Conservation (phyloP, 306 rosid species). For the Adenanthera pavonina region DNA sequence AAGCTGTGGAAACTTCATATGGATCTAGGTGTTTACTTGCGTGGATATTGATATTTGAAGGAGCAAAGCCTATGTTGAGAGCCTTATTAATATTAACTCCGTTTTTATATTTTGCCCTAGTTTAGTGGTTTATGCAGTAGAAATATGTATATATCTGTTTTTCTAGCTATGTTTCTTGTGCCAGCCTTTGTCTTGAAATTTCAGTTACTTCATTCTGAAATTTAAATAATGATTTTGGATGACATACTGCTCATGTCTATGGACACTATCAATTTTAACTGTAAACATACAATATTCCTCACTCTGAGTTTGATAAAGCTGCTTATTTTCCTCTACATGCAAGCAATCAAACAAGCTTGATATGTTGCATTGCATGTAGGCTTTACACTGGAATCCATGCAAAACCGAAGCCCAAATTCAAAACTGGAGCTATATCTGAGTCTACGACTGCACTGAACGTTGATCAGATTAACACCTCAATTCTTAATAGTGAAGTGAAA, state of each 20-base stretch:
- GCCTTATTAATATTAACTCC: neutral
- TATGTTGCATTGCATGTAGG: slow-evolving; percentile 52
- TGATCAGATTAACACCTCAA: slow-evolving; percentile 73
- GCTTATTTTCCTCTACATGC: neutral
- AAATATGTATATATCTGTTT: neutral
- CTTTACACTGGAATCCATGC: slow-evolving; percentile 95
- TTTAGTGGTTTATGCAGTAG: neutral
- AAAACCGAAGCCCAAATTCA: slow-evolving; percentile 83
- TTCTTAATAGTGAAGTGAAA: slow-evolving; percentile 64
- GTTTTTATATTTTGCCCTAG: neutral
- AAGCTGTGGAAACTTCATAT: slow-evolving; percentile 1
- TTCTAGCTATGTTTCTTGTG: neutral
- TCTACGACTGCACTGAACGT: slow-evolving; percentile 92
- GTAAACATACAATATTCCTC: neutral
- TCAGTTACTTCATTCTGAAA: slow-evolving; percentile 10
- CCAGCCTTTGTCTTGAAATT: neutral
- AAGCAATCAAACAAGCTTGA: neutral
- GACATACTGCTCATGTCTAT: neutral
- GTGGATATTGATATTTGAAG: neutral
- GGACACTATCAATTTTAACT: neutral
- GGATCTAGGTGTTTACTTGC: neutral
- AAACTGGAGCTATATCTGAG: slow-evolving; percentile 92
- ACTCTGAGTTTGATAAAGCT: neutral
- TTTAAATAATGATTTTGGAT: slow-evolving; percentile 1
- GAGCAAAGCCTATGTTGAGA: neutral